A percentile compares a stretch with the other conserved stretches of the same genome.
phyloP scores from a whole-genome alignment of 805 yeast genomes.

The Maudiozyma pseudohumilis region DNA sequence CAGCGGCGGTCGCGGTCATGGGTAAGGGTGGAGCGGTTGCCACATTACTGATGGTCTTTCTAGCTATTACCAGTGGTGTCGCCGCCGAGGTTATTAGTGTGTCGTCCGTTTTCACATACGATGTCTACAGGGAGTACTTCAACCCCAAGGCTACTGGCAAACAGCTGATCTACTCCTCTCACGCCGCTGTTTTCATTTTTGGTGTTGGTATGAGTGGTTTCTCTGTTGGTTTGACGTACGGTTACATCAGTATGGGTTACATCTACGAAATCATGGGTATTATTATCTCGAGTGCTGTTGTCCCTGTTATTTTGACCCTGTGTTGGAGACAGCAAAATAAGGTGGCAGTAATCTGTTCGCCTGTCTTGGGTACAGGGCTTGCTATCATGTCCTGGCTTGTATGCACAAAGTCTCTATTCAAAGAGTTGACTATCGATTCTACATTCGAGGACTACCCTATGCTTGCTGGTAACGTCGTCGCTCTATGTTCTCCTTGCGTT shows the following conservation, averaged over 20 bases:
- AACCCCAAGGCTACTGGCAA: slow-evolving; percentile 73
- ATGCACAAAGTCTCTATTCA: slow-evolving; percentile 36
- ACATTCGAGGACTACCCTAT: slow-evolving; percentile 83
- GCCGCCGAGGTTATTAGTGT: slow-evolving; percentile 87
- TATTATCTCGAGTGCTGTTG: slow-evolving; percentile 76
- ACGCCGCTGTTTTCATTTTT: slow-evolving; percentile 51
- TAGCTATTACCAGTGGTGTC: slow-evolving; percentile 90
- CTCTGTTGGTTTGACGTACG: slow-evolving; percentile 72
- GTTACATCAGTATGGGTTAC: slow-evolving; percentile 79
- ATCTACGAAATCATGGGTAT: slow-evolving; percentile 84
- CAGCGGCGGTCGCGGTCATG: slow-evolving; percentile 68
- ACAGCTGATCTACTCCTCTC: slow-evolving; percentile 59
- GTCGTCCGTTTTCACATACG: slow-evolving; percentile 77
- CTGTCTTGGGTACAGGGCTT: slow-evolving; percentile 63
- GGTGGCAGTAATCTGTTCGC: slow-evolving; percentile 64
- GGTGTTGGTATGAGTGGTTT: slow-evolving; percentile 68
- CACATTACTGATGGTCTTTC: slow-evolving; percentile 65
- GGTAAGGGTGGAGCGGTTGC: slow-evolving; percentile 88
- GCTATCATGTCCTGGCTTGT: slow-evolving; percentile 66
- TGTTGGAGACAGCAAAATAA: slow-evolving; percentile 56
- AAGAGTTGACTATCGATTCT: slow-evolving; percentile 36
- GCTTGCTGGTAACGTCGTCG: slow-evolving; percentile 83
- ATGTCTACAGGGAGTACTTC: slow-evolving; percentile 70
- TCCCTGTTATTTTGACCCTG: slow-evolving; percentile 61
- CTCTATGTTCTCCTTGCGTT: slow-evolving; percentile 61